Evolutionary conservation across 495 filamentous ascomycete genomes (phyloP).

Genomic region (Penicillium parvum): DNA sequence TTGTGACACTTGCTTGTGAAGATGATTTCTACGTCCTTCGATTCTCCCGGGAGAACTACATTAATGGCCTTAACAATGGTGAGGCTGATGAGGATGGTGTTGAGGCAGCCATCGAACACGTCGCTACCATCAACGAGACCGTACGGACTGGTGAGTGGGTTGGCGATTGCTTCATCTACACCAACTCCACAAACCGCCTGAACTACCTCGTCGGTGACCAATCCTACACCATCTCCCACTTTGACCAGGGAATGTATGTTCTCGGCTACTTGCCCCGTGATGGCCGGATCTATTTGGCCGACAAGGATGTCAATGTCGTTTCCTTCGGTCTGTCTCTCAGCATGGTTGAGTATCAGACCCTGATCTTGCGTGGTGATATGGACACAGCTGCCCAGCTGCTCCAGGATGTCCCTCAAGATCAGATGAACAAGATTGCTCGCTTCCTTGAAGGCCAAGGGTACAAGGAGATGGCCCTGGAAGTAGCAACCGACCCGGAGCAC

Average conservation of each 20-base stretch:
- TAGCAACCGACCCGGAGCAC: conserved; percentile 95
- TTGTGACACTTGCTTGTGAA: conserved; percentile 89
- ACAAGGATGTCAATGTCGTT: conserved; percentile 89
- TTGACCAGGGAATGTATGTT: conserved; percentile 91
- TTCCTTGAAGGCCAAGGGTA: conserved; percentile 98
- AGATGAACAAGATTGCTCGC: conserved; percentile 94
- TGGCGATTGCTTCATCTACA: conserved; percentile 98
- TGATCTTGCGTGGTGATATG: conserved; percentile 93
- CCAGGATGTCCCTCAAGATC: conserved; percentile 73
- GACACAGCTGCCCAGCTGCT: conserved; percentile 85
- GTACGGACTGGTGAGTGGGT: conserved; percentile 97
- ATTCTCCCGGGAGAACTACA: conserved; percentile 82
- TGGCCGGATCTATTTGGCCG: conserved; percentile 84
- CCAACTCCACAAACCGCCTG: conserved; percentile 90
- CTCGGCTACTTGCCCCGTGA: conserved; percentile 94
- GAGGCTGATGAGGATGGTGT: conserved; percentile 92
- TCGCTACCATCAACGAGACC: conserved; percentile 90
- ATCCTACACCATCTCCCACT: conserved; percentile 97
- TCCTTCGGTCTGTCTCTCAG: conserved; percentile 88
- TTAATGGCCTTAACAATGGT: conserved; percentile 73
- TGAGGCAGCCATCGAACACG: conserved; percentile 92
- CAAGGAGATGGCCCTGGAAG: conserved; percentile 90
- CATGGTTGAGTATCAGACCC: conserved; percentile 96
- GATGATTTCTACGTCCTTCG: conserved; percentile 93
- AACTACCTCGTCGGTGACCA: conserved; percentile 99